Conservation (phyloP, 306 rosid genomes). For the Myrica gale region DNA sequence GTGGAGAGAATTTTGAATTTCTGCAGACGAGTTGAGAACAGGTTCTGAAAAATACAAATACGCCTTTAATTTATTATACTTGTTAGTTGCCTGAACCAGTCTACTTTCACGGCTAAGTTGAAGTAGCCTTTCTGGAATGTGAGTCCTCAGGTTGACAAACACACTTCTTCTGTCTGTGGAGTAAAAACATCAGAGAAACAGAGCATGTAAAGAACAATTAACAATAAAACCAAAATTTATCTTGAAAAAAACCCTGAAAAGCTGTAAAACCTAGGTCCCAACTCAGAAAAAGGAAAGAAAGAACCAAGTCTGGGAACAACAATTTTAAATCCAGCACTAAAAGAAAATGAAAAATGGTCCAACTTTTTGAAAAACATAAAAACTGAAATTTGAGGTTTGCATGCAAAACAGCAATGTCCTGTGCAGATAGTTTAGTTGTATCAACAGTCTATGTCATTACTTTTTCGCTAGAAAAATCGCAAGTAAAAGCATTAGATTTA, state of each 20-base stretch:
- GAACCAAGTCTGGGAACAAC: not conserved
- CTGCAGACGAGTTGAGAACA: conserved; percentile 69
- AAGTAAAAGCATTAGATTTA: not conserved
- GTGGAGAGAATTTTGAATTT: conserved; percentile 53
- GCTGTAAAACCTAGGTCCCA: not conserved
- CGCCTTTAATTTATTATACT: conserved; percentile 49
- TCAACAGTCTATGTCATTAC: not conserved
- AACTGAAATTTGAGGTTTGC: not conserved
- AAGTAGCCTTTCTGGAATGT: conserved; percentile 63
- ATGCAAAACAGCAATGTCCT: not conserved
- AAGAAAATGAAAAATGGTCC: too few relatives aligned
- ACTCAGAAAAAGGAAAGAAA: too few relatives aligned
- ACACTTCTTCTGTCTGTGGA: conserved; percentile 75
- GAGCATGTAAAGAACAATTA: conserved; percentile 22
- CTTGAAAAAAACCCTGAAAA: not conserved
- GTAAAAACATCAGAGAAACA: conserved; percentile 20
- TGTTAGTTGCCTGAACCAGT: conserved; percentile 76
- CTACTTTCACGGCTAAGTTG: conserved; percentile 66
- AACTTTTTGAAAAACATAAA: not conserved
- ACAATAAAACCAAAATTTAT: not conserved
- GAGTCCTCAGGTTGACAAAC: conserved; percentile 57
- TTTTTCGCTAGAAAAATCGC: not conserved
- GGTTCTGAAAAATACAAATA: conserved; percentile 75
- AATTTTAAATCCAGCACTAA: not conserved
- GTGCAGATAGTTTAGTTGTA: not conserved